Conservation (phyloP, 2,329 filamentous ascomycete species). For the Exophiala xenobiotica region DNA sequence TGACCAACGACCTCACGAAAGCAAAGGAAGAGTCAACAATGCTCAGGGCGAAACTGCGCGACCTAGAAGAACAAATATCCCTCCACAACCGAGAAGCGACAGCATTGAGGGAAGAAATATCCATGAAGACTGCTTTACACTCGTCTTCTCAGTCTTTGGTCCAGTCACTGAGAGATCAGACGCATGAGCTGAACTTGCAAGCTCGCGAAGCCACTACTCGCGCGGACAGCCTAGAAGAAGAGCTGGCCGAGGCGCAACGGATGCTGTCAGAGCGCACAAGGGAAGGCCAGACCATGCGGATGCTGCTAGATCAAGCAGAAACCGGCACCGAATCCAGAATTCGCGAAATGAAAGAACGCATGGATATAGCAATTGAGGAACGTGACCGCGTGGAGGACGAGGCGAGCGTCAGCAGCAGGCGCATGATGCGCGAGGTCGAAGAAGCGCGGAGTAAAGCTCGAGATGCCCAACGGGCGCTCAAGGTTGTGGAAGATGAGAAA, state of each 20-base stretch:
- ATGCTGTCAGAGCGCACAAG: conserved; percentile 83
- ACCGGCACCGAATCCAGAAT: conserved; percentile 76
- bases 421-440: conserved; percentile 78
- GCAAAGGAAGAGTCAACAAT: conserved; percentile 68
- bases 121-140: conserved; percentile 83
- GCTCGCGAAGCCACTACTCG: conserved; percentile 84
- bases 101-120: conserved; percentile 71
- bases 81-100: conserved; percentile 68
- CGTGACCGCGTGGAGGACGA: conserved; percentile 91
- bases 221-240: conserved; percentile 85
- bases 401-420: conserved; percentile 71
- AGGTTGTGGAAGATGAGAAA: conserved; percentile 68
- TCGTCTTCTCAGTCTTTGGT: conserved; percentile 80
- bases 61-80: conserved; percentile 71
- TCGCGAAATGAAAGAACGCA: conserved; percentile 81
- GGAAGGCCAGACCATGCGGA: conserved; percentile 92
- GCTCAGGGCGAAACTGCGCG: conserved; percentile 59
- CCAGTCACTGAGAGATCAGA: conserved; percentile 90
- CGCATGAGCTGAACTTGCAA: conserved; percentile 81
- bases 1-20: conserved; percentile 66
- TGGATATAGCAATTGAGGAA: conserved; percentile 91
- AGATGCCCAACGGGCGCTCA: conserved; percentile 76
- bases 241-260: conserved; percentile 82
- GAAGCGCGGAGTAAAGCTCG: conserved; percentile 76
- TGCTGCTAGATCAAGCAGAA: conserved; percentile 82